A percentile compares a stretch with the other conserved stretches of the same genome.
These are phyloP conservation scores for Talaromyces atroroseus DNA, from an alignment of 2,329 filamentous ascomycete species.

Conservation along the genomic window DNA sequence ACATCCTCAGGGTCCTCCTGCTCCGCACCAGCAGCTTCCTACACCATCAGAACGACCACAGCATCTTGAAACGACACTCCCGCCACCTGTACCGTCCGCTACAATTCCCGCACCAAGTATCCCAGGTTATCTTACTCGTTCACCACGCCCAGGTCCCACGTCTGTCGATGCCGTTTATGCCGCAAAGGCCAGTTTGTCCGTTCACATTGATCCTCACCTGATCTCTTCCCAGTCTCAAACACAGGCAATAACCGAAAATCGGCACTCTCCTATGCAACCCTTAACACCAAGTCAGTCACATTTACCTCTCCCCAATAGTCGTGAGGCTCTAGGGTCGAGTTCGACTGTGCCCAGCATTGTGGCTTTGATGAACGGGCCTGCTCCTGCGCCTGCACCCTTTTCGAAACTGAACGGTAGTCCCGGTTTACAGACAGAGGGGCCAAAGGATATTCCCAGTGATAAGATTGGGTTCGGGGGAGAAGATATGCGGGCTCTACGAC, in stretches of 20 bases:
- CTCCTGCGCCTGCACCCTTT: slow-evolving; percentile 21
- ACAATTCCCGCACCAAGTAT: slow-evolving; percentile 18
- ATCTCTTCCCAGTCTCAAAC: slow-evolving; percentile 30
- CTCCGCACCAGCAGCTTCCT: slow-evolving; percentile 23
- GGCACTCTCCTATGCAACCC: slow-evolving; percentile 20
- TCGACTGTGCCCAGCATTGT: slow-evolving; percentile 52
- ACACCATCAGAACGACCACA: slow-evolving; percentile 30
- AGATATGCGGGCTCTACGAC: slow-evolving; percentile 60
- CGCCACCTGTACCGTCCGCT: slow-evolving; percentile 19
- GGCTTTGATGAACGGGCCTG: slow-evolving; percentile 38
- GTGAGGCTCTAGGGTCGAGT: slow-evolving; percentile 25
- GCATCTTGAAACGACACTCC: slow-evolving; percentile 27
- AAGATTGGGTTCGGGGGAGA: slow-evolving; percentile 55
- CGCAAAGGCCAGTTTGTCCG: slow-evolving; percentile 6
- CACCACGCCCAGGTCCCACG: slow-evolving; percentile 22
- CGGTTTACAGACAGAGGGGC: slow-evolving; percentile 28
- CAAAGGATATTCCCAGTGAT: slow-evolving; percentile 52
- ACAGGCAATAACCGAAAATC: slow-evolving; percentile 16
- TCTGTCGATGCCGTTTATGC: slow-evolving; percentile 24
- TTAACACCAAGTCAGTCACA: slow-evolving; percentile 15
- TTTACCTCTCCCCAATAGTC: slow-evolving; percentile 20
- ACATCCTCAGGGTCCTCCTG: slow-evolving; percentile 16
- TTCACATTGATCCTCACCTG: slow-evolving; percentile 29
- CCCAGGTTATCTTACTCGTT: slow-evolving; percentile 25
- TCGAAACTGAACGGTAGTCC: slow-evolving; percentile 19